Evolutionary conservation across 2,329 filamentous ascomycete genomes (phyloP).

Genomic region (Daldinia sp.): DNA sequence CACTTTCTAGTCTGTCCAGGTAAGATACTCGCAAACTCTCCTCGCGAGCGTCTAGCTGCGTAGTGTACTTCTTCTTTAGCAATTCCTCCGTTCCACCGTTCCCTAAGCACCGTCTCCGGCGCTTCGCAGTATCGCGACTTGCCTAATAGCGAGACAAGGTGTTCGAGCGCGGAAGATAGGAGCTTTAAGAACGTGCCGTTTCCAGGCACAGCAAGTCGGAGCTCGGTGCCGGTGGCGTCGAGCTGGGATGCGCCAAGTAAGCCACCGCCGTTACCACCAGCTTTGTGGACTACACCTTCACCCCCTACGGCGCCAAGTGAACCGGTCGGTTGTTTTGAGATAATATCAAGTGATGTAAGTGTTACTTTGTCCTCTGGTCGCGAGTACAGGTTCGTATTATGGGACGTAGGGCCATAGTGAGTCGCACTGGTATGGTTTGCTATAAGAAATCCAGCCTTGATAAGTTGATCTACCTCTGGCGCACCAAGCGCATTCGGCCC

Average conservation of each 20-base stretch:
- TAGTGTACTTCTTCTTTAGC: conserved; percentile 59
- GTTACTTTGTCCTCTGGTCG: conserved; percentile 67
- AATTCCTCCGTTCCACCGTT: conserved; percentile 79
- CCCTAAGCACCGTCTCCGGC: conserved; percentile 70
- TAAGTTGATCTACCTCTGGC: conserved; percentile 61
- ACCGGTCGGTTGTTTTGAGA: conserved; percentile 75
- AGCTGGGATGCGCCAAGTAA: conserved; percentile 58
- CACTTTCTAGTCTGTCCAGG: conserved; percentile 75
- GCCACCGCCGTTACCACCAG: conserved; percentile 65
- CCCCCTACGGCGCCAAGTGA: conserved; percentile 77
- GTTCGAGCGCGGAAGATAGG: conserved; percentile 69
- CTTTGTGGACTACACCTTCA: conserved; percentile 71
- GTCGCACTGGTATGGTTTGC: conserved; percentile 55
- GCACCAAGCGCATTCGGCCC: conserved; percentile 47
- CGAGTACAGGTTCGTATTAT: conserved; percentile 56
- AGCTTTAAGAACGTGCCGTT: conserved; percentile 77
- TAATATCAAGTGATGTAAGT: conserved; percentile 70
- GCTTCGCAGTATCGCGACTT: conserved; percentile 72
- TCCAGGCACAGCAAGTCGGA: conserved; percentile 73
- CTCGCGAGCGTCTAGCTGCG: conserved; percentile 63
- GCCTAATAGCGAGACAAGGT: conserved; percentile 69
- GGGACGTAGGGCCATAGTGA: conserved; percentile 50
- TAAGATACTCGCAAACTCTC: conserved; percentile 68
- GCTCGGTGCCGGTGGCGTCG: conserved; percentile 52
- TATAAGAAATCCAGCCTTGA: conserved; percentile 76